Evolutionary conservation across 805 yeast genomes (phyloP), one percentile per base, ranked within the genome.

Genomic region (Zygotorulaspora chibaensis): DNA sequence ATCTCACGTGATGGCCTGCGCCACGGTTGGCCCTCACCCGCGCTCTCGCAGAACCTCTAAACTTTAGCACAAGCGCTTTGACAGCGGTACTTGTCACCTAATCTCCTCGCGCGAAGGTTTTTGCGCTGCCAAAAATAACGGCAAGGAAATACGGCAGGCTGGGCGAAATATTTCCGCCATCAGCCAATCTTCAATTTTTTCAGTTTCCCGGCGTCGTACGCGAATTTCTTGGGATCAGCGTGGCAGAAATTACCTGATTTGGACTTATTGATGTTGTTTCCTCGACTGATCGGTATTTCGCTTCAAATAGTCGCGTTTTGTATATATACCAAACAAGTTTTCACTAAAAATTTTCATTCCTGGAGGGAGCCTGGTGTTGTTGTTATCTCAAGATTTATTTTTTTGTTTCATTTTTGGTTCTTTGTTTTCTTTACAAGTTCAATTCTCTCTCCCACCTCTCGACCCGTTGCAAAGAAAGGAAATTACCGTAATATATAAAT

Each of bases 241-340:
- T 13, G 18, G 36, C 20, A n/a, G 36, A 33, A 3, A 33, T 39
- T 13, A 20, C 42, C 35, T 34, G 42, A 39, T 39, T 39, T 25
- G 36, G 36, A n/a, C 20, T 16, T 33, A n/a, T 33, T 16, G 36
- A 33, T 17, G 36, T 33, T 13, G 36, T 33, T 33, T 33, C 36
- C 36, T 33, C 7, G 16, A 16, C 20, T 16, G 36, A 33, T 33
- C 20, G 12, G 20, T 33, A 33, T 16, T 33, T 33, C 36, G n/a
- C 36, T 33, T 10, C n/a, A 13, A 33, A 13, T 33, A 33, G 18
- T 33, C 20, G 36, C 36, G 36, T 13, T 33, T 33, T 33, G 16
- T 33, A 33, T 33, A 33, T 33, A 33, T 33, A 33, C 20, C 9
- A 33, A 33, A 33, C 36, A 13, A 8, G 36, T 33, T 33, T 33